Evolutionary conservation across 352 stramenopile genomes (phyloP).

Genomic region (Pythium aquatile): DNA sequence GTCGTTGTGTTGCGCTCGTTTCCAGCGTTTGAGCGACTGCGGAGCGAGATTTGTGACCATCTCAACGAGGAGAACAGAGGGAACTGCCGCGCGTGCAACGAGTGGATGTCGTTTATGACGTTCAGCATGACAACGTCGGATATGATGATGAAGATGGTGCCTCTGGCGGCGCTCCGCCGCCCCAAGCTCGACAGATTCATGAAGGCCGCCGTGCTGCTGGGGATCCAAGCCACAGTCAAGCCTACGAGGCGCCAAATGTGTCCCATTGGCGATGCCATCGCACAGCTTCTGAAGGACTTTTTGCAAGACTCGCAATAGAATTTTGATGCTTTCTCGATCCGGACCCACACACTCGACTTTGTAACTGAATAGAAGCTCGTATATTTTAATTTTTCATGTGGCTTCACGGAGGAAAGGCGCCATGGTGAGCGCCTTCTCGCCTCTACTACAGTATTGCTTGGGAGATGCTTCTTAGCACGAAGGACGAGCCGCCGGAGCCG

Average conservation of each 20-base stretch:
- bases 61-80: slow-evolving; percentile 16
- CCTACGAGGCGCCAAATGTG: slow-evolving; percentile 10
- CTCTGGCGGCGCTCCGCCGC: not conserved
- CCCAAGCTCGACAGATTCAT: slow-evolving; percentile 17
- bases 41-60: not conserved
- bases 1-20: slow-evolving; percentile 12
- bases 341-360: too few species aligned
- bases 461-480: not conserved
- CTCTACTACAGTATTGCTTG: too few species aligned
- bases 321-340: not conserved
- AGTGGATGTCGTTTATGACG: slow-evolving; percentile 24
- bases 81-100: slow-evolving; percentile 20
- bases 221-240: slow-evolving; percentile 15
- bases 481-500: not conserved
- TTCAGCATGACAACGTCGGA: slow-evolving; percentile 9
- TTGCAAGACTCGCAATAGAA: not conserved
- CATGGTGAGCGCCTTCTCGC: not conserved
- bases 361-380: not conserved
- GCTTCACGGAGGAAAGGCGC: not conserved
- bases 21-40: slow-evolving; percentile 12
- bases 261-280: slow-evolving; percentile 12
- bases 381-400: not conserved
- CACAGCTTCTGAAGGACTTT: slow-evolving; percentile 5
- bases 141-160: slow-evolving; percentile 15
- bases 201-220: slow-evolving; percentile 14